Base-by-base conservation (phyloP, 176 grass and related monocot species). In the Raddia guianensis region DNA sequence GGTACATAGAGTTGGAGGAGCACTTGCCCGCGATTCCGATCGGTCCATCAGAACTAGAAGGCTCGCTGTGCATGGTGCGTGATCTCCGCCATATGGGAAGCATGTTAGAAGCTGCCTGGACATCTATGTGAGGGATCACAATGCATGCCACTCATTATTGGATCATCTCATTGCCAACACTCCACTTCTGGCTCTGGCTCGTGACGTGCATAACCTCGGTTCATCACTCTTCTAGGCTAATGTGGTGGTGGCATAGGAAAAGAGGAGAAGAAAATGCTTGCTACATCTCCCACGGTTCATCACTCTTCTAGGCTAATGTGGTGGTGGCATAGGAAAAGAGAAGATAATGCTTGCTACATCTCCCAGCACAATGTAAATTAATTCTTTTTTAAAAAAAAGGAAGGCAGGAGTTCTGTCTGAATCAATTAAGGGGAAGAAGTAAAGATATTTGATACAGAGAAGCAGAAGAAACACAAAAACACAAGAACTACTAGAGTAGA, bases 281-380 rank as follows among this genome's bases (percentile, higher is more conserved):
- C 81, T 19, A 83, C 81, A 27, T 27, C 2, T 83, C 70, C 0
- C 35, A 57, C n/a, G n/a, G n/a, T n/a, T n/a, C 70, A 74, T 83
- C 70, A 83, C 81, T 37, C 9, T 83, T 4, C 81, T 83, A 9
- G 81, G 71, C 40, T 27, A 27, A 27, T 27, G 27, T 27, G 27
- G 27, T 27, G 27, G 27, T 27, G 27, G 27, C 27, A 1, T 27
- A 5, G 6, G 18, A 15, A 16, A 42, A 11, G 34, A 56, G 50
- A 33, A 18, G 19, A 12, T 68, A 37, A 14, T 83, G 70, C 2
- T 74, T 18, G 80, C 81, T 19, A 83, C 81, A 27, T 27, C 2
- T 83, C 70, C 0, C 35, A 57, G 19, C 81, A 83, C 34, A 64
- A 55, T 34, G 61, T 27, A 27, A 27, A 27, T 27, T 27, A 27